Percentiles rank a stretch among this genome's conserved stretches.
Conservation (phyloP, 176 grass and related monocot species). For the Themeda triandra region DNA sequence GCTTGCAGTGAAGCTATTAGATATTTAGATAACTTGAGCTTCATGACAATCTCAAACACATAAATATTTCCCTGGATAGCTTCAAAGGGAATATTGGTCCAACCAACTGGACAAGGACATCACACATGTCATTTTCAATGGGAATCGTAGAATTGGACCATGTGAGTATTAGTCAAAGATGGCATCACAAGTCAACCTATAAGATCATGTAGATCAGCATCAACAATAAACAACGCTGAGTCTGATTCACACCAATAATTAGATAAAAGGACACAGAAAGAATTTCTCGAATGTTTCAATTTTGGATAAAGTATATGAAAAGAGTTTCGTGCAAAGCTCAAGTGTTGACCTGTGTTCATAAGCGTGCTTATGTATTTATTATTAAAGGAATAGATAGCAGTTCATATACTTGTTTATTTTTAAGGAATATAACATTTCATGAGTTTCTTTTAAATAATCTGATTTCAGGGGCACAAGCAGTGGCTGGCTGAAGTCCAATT, state of each 20-base stretch:
- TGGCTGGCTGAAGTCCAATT: constrained; percentile 91
- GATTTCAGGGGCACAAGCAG: constrained; percentile 82
- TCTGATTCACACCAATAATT: background rate
- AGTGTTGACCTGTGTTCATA: background rate
- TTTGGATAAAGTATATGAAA: background rate
- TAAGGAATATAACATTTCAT: background rate
- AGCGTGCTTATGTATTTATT: background rate
- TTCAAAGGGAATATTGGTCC: constrained; percentile 10
- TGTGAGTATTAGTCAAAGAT: constrained; percentile 4
- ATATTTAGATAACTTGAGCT: background rate
- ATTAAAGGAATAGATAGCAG: background rate
- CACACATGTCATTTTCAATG: constrained; percentile 34
- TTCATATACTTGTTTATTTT: background rate
- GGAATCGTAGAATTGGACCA: background rate
- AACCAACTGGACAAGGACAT: constrained; percentile 14
- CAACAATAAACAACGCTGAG: background rate
- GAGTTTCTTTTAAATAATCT: background rate
- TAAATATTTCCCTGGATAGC: background rate
- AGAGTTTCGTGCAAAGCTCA: background rate
- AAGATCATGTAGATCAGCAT: too few relatives aligned
- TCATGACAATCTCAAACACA: background rate
- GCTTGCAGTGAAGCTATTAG: background rate
- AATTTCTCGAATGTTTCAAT: background rate
- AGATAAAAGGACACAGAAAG: background rate
- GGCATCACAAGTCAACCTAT: constrained; percentile 26